Base-by-base conservation (phyloP, 139 green algal species). In the Eudorina sp. region DNA sequence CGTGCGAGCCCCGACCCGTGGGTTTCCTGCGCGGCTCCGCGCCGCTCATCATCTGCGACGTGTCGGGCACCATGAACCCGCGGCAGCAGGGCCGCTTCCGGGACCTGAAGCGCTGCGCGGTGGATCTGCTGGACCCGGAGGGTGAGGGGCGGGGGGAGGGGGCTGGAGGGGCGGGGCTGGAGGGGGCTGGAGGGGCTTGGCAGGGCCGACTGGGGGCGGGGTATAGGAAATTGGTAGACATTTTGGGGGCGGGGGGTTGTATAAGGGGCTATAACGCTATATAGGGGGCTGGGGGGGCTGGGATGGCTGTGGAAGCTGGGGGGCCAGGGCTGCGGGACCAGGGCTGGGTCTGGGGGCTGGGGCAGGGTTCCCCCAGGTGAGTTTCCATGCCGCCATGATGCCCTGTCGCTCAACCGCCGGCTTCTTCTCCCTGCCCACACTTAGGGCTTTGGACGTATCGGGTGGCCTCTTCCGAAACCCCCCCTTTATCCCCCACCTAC, bases 11-110 rank as follows among this genome's bases (percentile, higher is more conserved):
- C 3, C 55, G 90, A 14, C 94, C 94, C 4, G 78, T 96, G 27
- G 93, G 93, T 83, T 95, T 96, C 78, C 79, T 96, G 80, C 86
- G 90, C 21, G 93, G 94, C 60, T 70, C 60, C 29, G 92, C 92
- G 0, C 94, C 94, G 8, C 69, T 96, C 53, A 4, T 96, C 14
- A 89, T 96, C 55, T 82, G 94, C 69, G 93, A 96, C 62, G 92
- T 96, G 27, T 86, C 60, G 18, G 93, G 93, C 29, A 96, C 93
- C 16, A 93, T 96, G 90, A 86, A 95, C 73, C 92, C 93, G 8
- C 70, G 85, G 64, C 81, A 90, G 87, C 69, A 74, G 83, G 83
- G 70, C 38, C 51, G 45, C 9, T 89, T 89, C 34, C 75, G 72
- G 48, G 5, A 83, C 6, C 46, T 89, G 83, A 89, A 82, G 83